Base-by-base conservation (phyloP, 2,329 filamentous ascomycete species). In the Acrocalymma vagum region DNA sequence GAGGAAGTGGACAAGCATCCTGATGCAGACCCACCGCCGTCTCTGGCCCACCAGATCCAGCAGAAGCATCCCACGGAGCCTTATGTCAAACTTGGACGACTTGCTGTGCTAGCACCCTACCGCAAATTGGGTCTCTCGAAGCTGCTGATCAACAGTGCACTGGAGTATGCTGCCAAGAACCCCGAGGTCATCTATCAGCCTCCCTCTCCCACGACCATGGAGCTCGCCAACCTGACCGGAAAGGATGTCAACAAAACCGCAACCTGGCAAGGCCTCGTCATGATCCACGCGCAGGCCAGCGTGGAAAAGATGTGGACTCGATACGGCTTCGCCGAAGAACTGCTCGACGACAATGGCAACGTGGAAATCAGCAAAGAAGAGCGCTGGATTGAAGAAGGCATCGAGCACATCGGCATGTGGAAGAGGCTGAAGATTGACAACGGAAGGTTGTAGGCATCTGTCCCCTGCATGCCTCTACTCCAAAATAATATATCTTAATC, bases 371-470 rank as follows among this genome's bases (percentile, higher is more conserved):
- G 37, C 2, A 62, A 60, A 14, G 64, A 69, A 38, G 55, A 55
- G 21, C 62, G 56, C 20, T 96, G 91, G 90, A 77, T 78, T 48
- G 91, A 96, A 68, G 90, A 94, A 61, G 89, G 87, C 4, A 93
- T 96, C 38, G 77, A 81, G 51, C 90, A 96, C 74, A 79, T 95
- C 13, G 91, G 88, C 45, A 95, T 96, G 91, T 95, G 82, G 79
- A 79, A 71, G 66, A 57, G 72, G 42, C 24, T 78, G 13, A 65
- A 70, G 40, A 47, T 75, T 27, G 55, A 55, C 13, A 39, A 27
- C 20, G 48, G 50, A 29, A 62, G 59, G 56, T 60, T 58, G 49
- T 54, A n/a, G n/a, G n/a, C n/a, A n/a, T n/a, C n/a, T n/a, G n/a
- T n/a, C n/a, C n/a, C n/a, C n/a, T n/a, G n/a, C n/a, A n/a, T n/a